Base-by-base conservation (phyloP, 495 filamentous ascomycete genomes). In the Tetracladium marchalianum region DNA sequence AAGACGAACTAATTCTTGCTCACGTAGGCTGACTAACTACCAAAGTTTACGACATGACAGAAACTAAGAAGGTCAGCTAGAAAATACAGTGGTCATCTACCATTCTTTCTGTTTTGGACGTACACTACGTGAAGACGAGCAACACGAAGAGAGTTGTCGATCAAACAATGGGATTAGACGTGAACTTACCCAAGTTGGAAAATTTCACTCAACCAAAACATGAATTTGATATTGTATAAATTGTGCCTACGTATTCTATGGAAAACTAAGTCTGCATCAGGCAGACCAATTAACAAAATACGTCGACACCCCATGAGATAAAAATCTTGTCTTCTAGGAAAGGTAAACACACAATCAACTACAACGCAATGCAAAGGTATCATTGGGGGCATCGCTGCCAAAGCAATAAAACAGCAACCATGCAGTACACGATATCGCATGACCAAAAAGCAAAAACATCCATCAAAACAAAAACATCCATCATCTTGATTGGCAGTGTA, bases 381-480 rank as follows among this genome's bases (percentile, higher is more conserved):
- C 51, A 54, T 41, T 36, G 15, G 35, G 11, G 16, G 35, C 53
- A 51, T 47, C 45, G 53, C 47, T 35, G 22, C 22, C 22, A 27
- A 27, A 27, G 35, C 41, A 45, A 47, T 55, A 47, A 43, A 12
- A 45, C 36, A 17, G 11, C 46, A 44, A 47, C 54, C 43, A 41
- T 27, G 22, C 22, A 27, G 56, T 62, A 62, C 59, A 63, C 66
- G 57, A 43, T n/a, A n/a, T n/a, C n/a, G 54, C 52, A 46, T 47
- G 53, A 47, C 36, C 32, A 39, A 45, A 47, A 58, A 47, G 43
- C 12, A 58, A 44, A 44, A 31, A 45, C 34, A 17, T 10, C 46
- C 41, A 47, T 54, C 43, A 41, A 40, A 31, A 46, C 33, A 52
- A 54, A 51, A 15, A 49, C 46, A 50, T 44, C 49, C 50, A 44